Evolutionary conservation across 257 asterid genomes (phyloP).

Genomic region (Solanum rostratum): DNA sequence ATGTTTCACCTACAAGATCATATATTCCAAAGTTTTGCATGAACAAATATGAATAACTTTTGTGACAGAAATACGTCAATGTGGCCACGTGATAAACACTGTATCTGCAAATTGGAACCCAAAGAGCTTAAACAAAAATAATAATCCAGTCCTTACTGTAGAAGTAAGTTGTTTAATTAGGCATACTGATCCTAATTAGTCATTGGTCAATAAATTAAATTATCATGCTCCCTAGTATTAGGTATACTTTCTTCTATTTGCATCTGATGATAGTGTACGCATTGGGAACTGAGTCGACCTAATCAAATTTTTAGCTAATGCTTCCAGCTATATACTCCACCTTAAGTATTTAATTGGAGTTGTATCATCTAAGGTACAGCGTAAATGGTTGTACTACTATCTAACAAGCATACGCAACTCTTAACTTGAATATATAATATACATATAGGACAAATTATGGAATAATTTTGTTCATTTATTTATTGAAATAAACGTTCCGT

Average conservation of each 20-base stretch:
- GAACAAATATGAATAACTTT: not conserved
- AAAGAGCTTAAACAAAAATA: not conserved
- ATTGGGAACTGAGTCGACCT: not conserved
- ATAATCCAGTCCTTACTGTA: not conserved
- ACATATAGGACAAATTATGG: not conserved
- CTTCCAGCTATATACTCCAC: not conserved
- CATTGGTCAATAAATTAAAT: not conserved
- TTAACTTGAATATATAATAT: not conserved
- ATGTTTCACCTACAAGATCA: not conserved
- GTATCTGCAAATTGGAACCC: not conserved
- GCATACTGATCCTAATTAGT: not conserved
- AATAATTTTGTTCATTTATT: not conserved
- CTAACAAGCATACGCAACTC: not conserved
- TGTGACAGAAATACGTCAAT: not conserved
- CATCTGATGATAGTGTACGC: not conserved
- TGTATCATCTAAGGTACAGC: not conserved
- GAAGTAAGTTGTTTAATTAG: not conserved
- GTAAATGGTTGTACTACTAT: not conserved
- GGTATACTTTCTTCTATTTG: not conserved
- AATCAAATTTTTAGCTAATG: not conserved
- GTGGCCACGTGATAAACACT: not conserved
- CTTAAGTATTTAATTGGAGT: not conserved
- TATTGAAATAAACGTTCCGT: not conserved
- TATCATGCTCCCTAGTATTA: not conserved
- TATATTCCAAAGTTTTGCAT: not conserved